Evolutionary conservation across 805 yeast genomes (phyloP).

Genomic region (Kodamaea hsintzibuensis): DNA sequence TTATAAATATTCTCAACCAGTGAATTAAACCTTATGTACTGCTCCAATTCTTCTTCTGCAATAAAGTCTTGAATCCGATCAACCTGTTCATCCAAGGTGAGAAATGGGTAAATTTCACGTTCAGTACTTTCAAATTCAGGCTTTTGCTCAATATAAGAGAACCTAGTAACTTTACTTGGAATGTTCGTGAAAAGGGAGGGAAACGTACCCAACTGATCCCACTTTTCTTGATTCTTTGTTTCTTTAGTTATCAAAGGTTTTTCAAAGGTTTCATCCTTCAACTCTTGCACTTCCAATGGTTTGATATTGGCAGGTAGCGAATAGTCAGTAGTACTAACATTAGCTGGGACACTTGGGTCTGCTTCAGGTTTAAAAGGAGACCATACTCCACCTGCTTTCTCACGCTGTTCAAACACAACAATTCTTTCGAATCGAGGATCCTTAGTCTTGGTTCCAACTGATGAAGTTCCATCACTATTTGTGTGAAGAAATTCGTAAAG

Average conservation of each 20-base stretch:
- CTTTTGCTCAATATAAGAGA: constrained; percentile 33
- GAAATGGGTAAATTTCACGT: constrained; percentile 38
- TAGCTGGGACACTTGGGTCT: constrained; percentile 30
- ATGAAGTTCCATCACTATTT: constrained; percentile 23
- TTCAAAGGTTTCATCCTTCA: constrained; percentile 19
- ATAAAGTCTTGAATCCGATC: constrained; percentile 28
- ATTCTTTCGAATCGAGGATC: constrained; percentile 30
- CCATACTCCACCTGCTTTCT: constrained; percentile 50
- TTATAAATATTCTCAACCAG: constrained; percentile 41
- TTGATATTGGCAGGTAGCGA: constrained; percentile 34
- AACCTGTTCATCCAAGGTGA: constrained; percentile 35
- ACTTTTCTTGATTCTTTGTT: constrained; percentile 21
- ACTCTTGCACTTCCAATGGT: constrained; percentile 17
- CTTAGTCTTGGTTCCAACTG: constrained; percentile 18
- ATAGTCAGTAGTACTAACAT: constrained; percentile 28
- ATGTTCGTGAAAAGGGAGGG: constrained; percentile 43
- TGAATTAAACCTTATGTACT: constrained; percentile 38
- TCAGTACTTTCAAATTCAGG: constrained; percentile 19
- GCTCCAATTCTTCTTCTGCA: constrained; percentile 24
- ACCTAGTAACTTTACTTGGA: constrained; percentile 38
- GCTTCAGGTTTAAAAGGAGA: constrained; percentile 18
- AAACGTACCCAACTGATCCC: constrained; percentile 42
- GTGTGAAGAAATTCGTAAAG: constrained; percentile 32
- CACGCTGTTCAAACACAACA: constrained; percentile 47
- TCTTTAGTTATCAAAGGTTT: constrained; percentile 16